phyloP scores from a whole-genome alignment of 2,329 filamentous ascomycete species.

The Trichoderma semiorbis region DNA sequence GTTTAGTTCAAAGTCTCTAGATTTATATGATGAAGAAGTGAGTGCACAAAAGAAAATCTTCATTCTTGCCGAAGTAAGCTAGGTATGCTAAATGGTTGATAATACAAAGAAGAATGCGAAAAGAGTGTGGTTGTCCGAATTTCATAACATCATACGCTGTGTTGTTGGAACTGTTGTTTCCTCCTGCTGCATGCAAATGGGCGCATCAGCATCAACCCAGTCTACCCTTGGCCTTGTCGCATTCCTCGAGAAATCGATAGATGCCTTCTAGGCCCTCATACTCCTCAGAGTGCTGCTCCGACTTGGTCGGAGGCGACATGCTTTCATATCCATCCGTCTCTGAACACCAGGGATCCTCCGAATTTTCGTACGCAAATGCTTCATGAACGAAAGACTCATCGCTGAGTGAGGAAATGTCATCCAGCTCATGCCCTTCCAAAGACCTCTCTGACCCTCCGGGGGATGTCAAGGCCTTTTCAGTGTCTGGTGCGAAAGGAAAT shows the following conservation, averaged over 20 bases:
- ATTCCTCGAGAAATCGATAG: conserved; percentile 57
- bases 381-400: conserved; percentile 38
- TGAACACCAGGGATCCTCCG: conserved; percentile 48
- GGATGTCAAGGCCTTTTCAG: conserved; percentile 39
- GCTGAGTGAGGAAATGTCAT: conserved; percentile 35
- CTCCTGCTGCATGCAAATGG: neutral
- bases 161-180: neutral
- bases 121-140: conserved; percentile 15
- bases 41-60: conserved; percentile 4
- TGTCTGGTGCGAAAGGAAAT: conserved; percentile 78
- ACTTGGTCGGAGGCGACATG: conserved; percentile 47
- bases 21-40: neutral
- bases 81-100: conserved; percentile 11
- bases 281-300: conserved; percentile 45
- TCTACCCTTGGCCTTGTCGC: conserved; percentile 43
- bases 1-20: neutral
- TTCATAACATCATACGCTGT: conserved; percentile 7
- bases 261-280: conserved; percentile 57
- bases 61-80: conserved; percentile 9
- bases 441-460: conserved; percentile 49
- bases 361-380: conserved; percentile 42
- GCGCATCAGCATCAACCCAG: conserved; percentile 26
- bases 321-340: conserved; percentile 48
- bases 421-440: conserved; percentile 39
- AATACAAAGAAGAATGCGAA: conserved; percentile 13